Conservation (phyloP, 352 stramenopile species). For the Chrysophaeum taylorii region DNA sequence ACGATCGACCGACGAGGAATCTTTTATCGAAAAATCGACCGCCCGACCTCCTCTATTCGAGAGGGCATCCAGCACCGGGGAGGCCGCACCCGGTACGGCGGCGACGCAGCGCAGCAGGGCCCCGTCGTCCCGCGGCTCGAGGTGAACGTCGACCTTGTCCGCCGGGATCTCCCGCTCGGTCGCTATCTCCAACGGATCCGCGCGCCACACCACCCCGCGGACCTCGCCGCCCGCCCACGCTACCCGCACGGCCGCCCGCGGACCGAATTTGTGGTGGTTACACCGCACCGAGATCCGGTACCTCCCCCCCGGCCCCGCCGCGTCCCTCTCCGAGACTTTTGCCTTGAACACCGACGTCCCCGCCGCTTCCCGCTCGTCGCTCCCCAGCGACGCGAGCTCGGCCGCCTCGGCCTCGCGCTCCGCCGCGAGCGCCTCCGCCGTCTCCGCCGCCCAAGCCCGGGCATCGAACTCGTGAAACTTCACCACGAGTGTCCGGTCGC, state of each 20-base stretch:
- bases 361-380: not conserved
- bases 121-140: not conserved
- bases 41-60: too few species aligned
- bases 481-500: too few species aligned
- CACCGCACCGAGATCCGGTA: slow-evolving; percentile 20
- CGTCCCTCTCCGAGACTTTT: not conserved
- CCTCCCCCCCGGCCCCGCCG: slow-evolving; percentile 29
- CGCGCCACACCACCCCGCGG: slow-evolving; percentile 28
- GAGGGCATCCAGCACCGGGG: slow-evolving; percentile 47
- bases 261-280: slow-evolving; percentile 56
- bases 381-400: slow-evolving; percentile 1
- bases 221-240: slow-evolving; percentile 43
- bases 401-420: not conserved
- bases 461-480: too few species aligned
- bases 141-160: slow-evolving; percentile 1
- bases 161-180: slow-evolving; percentile 43
- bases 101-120: slow-evolving; percentile 26
- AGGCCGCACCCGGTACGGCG: slow-evolving; percentile 6
- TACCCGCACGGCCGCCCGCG: slow-evolving; percentile 66
- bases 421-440: not conserved
- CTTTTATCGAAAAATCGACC: too few species aligned
- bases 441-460: not conserved
- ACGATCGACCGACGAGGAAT: not conserved
- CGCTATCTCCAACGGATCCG: slow-evolving; percentile 48
- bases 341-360: not conserved